Evolutionary conservation across 768 basidiomycete species (phyloP).

Genomic region (Macrolepiota dolichaula): DNA sequence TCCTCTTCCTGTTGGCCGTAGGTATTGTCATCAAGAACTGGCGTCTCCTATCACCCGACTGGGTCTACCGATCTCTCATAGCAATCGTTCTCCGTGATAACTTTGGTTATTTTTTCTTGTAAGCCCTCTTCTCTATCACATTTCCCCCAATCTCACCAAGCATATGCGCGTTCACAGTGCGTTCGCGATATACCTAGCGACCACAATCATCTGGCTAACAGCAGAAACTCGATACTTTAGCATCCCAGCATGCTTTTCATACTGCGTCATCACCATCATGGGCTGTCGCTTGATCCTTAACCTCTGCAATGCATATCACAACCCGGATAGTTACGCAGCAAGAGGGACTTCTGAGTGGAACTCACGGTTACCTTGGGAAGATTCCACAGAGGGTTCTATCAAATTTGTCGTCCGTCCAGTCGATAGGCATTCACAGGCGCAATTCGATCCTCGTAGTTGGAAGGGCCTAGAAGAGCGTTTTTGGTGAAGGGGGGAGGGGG

Average conservation of each 20-base stretch:
- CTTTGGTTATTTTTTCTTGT: constrained; percentile 24
- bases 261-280: constrained; percentile 22
- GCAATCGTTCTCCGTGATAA: constrained; percentile 24
- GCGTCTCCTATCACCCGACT: background rate
- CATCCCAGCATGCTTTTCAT: constrained; percentile 22
- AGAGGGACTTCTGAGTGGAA: constrained; percentile 1
- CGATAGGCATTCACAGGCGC: too few species aligned
- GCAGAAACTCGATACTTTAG: constrained; percentile 20
- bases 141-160: too few species aligned
- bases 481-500: too few species aligned
- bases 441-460: too few species aligned
- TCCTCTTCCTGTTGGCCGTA: constrained; percentile 24
- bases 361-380: too few species aligned
- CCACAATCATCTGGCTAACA: constrained; percentile 22
- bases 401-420: too few species aligned
- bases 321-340: background rate
- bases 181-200: constrained; percentile 21
- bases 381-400: too few species aligned
- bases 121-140: constrained; percentile 1
- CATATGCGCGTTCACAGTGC: too few species aligned
- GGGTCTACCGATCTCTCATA: constrained; percentile 16
- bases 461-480: too few species aligned
- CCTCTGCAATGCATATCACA: constrained; percentile 24
- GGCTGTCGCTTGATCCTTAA: constrained; percentile 28
- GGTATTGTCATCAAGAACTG: constrained; percentile 13